Evolutionary conservation across 2,329 filamentous ascomycete species (phyloP).

Genomic region (Teratosphaeriaceae sp.): DNA sequence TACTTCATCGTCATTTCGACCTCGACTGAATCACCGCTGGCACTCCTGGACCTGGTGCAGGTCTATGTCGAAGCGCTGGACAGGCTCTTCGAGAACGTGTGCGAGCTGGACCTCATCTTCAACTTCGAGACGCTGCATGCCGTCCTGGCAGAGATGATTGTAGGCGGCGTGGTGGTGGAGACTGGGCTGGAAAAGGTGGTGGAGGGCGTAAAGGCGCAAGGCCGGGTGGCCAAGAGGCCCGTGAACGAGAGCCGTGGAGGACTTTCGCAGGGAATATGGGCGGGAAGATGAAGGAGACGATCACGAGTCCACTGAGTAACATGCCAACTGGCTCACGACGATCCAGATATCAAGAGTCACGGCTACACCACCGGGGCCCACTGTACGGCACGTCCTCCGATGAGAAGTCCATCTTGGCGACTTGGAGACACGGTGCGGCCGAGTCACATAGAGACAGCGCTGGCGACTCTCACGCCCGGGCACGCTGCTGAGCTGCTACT

Average conservation of each 20-base stretch:
- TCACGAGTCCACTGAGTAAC: no score
- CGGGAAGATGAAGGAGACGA: conserved; percentile 23
- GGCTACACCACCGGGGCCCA: no score
- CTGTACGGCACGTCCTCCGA: no score
- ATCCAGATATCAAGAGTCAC: no score
- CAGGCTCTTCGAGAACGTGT: conserved; percentile 94
- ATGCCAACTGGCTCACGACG: no score
- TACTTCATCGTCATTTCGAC: conserved; percentile 99
- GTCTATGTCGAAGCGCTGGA: conserved; percentile 97
- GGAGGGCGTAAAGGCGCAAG: conserved; percentile 69
- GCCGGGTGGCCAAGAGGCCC: conserved; percentile 69
- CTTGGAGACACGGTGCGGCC: no score
- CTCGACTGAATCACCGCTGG: conserved; percentile 89
- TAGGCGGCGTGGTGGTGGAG: conserved; percentile 90
- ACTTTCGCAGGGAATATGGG: conserved; percentile 29
- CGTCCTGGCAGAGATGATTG: conserved; percentile 85
- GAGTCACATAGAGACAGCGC: no score
- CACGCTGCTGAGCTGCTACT: no score
- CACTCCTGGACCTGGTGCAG: conserved; percentile 92
- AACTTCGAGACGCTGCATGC: conserved; percentile 97
- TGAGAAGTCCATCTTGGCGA: no score
- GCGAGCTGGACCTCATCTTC: conserved; percentile 96
- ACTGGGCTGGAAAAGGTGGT: conserved; percentile 86
- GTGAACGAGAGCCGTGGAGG: conserved; percentile 60
- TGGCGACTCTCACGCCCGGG: no score